A percentile compares a stretch with the other conserved stretches of the same genome.
phyloP scores from a whole-genome alignment of 2,329 filamentous ascomycete species.

The Tolypocladium guangdongense region DNA sequence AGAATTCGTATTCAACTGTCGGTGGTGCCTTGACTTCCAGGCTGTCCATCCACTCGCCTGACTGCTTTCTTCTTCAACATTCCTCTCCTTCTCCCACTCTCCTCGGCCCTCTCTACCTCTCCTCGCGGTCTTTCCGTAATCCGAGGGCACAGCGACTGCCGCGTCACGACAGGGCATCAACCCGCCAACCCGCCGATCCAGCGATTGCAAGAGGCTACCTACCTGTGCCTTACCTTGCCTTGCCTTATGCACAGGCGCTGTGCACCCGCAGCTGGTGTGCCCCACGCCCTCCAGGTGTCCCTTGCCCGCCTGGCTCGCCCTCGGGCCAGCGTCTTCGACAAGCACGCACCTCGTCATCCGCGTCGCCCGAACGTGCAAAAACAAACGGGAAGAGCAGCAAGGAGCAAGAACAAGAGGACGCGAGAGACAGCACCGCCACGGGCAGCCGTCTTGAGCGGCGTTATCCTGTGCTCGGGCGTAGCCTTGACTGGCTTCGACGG shows the following conservation, averaged over 20 bases:
- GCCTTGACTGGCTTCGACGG: neutral
- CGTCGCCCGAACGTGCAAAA: neutral
- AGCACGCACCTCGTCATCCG: neutral
- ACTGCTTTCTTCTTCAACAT: neutral
- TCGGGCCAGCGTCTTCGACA: neutral
- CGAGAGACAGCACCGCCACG: neutral
- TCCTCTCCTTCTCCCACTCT: neutral
- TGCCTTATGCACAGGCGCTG: neutral
- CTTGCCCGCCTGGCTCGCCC: neutral
- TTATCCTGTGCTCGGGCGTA: neutral
- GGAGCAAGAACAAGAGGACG: neutral
- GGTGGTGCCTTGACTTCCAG: neutral
- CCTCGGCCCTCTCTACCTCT: neutral
- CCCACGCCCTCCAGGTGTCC: neutral
- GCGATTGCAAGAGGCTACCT: neutral
- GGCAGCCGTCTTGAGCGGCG: neutral
- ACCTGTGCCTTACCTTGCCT: neutral
- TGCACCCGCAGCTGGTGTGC: neutral
- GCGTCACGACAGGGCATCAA: neutral
- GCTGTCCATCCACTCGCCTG: neutral
- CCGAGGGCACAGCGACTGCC: neutral
- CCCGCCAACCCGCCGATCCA: slow-evolving; percentile 2
- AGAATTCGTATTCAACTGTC: neutral
- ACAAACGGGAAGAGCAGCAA: neutral
- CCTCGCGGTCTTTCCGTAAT: neutral